A percentile compares a stretch with the other conserved stretches of the same genome.
Conservation (phyloP, 768 basidiomycete species). For the Mycena capillaripes region DNA sequence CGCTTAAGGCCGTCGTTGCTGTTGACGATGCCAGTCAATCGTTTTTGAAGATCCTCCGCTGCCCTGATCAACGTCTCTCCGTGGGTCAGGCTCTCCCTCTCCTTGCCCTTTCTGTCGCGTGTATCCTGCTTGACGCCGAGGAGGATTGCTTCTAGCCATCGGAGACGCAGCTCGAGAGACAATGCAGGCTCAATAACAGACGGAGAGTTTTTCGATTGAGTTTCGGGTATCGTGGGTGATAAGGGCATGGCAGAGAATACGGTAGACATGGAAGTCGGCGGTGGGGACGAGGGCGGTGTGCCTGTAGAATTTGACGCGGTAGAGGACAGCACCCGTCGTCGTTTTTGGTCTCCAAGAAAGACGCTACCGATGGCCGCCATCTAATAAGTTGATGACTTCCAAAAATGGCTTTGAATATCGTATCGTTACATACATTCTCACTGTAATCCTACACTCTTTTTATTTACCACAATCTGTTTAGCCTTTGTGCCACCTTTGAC, state of each 20-base stretch:
- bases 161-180: constrained; percentile 80
- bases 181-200: constrained; percentile 71
- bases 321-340: constrained; percentile 72
- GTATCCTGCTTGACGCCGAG: constrained; percentile 70
- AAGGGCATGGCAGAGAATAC: constrained; percentile 47
- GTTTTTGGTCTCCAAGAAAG: constrained; percentile 84
- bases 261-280: constrained; percentile 52
- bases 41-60: constrained; percentile 72
- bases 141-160: constrained; percentile 86
- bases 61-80: constrained; percentile 71
- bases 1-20: constrained; percentile 78
- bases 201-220: constrained; percentile 28
- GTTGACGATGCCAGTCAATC: constrained; percentile 70
- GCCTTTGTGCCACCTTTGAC: constrained; percentile 21
- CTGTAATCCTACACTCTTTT: background rate
- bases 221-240: constrained; percentile 38
- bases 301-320: constrained; percentile 61
- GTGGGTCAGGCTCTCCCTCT: constrained; percentile 59
- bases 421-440: too few species aligned
- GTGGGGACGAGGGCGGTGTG: constrained; percentile 56
- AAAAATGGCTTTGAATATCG: background rate
- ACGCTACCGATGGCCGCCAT: constrained; percentile 80
- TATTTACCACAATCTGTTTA: constrained; percentile 26
- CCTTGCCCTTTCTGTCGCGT: constrained; percentile 52
- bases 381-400: background rate